Conservation (phyloP, 2,329 filamentous ascomycete genomes). For the Cyphellophora europaea region DNA sequence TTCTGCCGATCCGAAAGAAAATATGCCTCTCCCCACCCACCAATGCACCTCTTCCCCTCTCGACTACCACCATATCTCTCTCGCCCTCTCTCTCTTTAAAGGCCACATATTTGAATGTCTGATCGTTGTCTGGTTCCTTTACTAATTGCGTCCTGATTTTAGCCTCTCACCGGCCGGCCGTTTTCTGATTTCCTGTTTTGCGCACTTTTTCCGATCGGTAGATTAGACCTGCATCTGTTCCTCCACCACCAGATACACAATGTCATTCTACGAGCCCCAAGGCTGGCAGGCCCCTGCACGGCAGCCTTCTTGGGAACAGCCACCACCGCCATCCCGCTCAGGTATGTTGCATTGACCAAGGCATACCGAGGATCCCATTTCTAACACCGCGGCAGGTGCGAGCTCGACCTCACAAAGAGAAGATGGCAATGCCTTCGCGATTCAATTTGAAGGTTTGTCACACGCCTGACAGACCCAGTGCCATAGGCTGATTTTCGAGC, state of each 20-base stretch:
- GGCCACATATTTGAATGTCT: no score
- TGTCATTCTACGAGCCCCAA: constrained; percentile 64
- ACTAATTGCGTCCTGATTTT: no score
- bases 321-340: constrained; percentile 61
- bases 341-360: constrained; percentile 37
- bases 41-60: no score
- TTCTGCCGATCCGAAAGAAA: no score
- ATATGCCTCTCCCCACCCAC: no score
- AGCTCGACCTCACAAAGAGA: constrained; percentile 67
- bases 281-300: constrained; percentile 53
- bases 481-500: constrained; percentile 21
- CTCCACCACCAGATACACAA: constrained; percentile 26
- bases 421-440: constrained; percentile 68
- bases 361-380: constrained; percentile 2
- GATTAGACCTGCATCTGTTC: no score
- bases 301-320: constrained; percentile 64
- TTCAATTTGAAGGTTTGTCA: constrained; percentile 73
- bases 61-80: no score
- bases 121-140: no score
- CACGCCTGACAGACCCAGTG: constrained; percentile 1
- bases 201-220: no score
- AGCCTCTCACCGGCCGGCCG: no score
- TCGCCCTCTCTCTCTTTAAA: no score
- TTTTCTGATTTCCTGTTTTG: no score
- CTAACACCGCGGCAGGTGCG: constrained; percentile 48